Conservation (phyloP, 148 eudicot genomes). For the Euryodendron excelsum region DNA sequence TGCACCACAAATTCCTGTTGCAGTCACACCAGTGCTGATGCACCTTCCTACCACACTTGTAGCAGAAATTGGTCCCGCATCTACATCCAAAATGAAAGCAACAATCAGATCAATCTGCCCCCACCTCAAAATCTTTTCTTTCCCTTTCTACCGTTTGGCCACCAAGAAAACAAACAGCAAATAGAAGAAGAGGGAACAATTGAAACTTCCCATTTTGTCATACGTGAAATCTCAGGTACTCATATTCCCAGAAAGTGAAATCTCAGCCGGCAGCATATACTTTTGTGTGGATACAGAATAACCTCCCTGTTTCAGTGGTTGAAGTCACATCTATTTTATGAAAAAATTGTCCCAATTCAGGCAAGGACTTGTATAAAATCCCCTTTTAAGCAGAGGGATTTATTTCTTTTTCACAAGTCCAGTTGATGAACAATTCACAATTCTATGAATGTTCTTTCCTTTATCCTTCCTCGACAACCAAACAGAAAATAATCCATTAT, state of each 20-base stretch:
- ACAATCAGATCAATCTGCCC: background rate
- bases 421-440: background rate
- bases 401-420: background rate
- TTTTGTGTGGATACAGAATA: too few species aligned
- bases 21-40: constrained; percentile 35
- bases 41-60: constrained; percentile 43
- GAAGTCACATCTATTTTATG: background rate
- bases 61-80: constrained; percentile 43
- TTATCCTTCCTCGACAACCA: background rate
- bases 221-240: background rate
- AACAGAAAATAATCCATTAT: background rate
- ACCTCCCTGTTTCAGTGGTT: background rate
- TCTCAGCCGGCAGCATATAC: constrained; percentile 3
- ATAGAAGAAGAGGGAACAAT: background rate
- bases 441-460: background rate
- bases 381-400: background rate
- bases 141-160: background rate
- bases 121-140: background rate
- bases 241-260: background rate
- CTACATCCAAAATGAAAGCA: constrained; percentile 17
- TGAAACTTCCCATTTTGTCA: background rate
- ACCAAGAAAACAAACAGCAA: background rate
- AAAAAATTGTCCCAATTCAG: background rate
- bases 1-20: constrained; percentile 17
- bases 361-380: background rate